Conservation (phyloP, 768 basidiomycete genomes). For the Zangia roseola region DNA sequence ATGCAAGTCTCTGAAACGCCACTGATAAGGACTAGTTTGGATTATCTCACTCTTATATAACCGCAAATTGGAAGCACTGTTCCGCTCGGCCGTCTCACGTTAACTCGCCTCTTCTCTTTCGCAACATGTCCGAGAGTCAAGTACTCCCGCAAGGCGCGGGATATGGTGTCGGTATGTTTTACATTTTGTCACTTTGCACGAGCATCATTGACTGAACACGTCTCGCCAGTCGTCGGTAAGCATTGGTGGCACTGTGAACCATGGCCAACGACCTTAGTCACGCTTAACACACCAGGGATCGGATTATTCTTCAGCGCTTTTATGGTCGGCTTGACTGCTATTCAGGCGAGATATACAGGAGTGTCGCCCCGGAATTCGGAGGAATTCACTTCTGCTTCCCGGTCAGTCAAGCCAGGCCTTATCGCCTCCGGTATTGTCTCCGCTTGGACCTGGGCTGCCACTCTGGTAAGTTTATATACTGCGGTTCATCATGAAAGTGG, state of each 20-base stretch:
- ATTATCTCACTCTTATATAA: conserved; percentile 12
- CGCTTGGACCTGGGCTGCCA: conserved; percentile 91
- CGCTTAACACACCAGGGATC: conserved; percentile 52
- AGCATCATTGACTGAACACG: background rate
- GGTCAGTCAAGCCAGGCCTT: conserved; percentile 85
- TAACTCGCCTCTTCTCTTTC: background rate
- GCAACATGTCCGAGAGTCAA: conserved; percentile 26
- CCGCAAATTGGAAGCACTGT: background rate
- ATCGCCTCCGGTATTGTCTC: conserved; percentile 92
- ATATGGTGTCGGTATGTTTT: conserved; percentile 70
- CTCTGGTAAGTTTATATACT: conserved; percentile 42
- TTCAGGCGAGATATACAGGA: conserved; percentile 83
- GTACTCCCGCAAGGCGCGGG: conserved; percentile 80
- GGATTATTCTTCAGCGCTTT: conserved; percentile 85
- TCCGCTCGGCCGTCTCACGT: background rate
- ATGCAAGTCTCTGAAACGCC: background rate
- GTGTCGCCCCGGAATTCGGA: conserved; percentile 79
- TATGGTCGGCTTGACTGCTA: conserved; percentile 73
- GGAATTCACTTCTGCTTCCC: conserved; percentile 79
- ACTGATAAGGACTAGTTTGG: conserved; percentile 15
- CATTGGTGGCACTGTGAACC: background rate
- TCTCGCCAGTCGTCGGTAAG: conserved; percentile 49
- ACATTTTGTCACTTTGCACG: background rate
- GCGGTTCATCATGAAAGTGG: background rate
- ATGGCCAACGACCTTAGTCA: background rate